Conservation (phyloP, 306 rosid genomes). For the Morella rubra region DNA sequence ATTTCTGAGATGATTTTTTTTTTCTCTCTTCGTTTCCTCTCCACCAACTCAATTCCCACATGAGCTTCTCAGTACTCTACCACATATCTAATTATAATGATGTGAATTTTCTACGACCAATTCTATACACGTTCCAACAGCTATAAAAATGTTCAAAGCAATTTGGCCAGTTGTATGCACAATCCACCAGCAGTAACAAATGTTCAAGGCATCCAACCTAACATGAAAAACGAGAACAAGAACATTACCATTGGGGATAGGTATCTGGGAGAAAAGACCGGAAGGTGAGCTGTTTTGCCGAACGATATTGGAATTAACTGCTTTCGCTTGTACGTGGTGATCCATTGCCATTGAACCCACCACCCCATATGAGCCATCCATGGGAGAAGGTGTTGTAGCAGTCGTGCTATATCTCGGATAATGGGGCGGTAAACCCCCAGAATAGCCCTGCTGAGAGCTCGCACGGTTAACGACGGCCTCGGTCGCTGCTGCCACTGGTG, state of each 20-base stretch:
- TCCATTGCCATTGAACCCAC: constrained; percentile 46
- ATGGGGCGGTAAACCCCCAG: constrained; percentile 65
- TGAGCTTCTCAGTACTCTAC: not conserved
- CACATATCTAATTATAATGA: no score
- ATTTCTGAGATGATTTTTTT: not conserved
- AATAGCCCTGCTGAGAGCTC: constrained; percentile 47
- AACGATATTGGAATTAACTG: constrained; percentile 35
- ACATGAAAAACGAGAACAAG: constrained; percentile 11
- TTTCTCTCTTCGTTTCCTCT: not conserved
- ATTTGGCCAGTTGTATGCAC: no score
- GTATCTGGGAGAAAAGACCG: constrained; percentile 51
- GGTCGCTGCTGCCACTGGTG: constrained; percentile 16
- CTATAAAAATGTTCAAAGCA: no score
- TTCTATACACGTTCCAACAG: not conserved
- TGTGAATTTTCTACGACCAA: not conserved
- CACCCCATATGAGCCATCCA: constrained; percentile 52
- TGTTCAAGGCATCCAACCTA: not conserved
- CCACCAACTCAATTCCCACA: no score
- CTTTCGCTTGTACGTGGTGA: constrained; percentile 30
- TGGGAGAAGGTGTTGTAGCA: constrained; percentile 30
- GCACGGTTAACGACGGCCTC: constrained; percentile 29
- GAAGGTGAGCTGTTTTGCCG: constrained; percentile 70
- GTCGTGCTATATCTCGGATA: constrained; percentile 66
- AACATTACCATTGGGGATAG: constrained; percentile 58
- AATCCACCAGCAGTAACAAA: not conserved